phyloP scores from a whole-genome alignment of 805 yeast species.

The Wickerhamiella parazyma region DNA sequence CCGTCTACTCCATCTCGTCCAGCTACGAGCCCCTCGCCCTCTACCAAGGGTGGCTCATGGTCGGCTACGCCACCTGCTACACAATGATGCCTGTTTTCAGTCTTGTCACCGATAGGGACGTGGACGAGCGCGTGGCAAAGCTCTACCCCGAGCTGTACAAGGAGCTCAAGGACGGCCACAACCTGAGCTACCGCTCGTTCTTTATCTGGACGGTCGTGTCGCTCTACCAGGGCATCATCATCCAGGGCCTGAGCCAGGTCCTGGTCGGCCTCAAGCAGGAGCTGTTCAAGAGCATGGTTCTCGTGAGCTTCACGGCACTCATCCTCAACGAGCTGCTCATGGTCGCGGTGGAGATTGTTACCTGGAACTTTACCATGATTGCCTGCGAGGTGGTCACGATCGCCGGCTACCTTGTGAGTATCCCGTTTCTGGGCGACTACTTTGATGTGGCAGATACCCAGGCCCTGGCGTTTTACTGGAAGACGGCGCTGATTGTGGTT shows the following conservation, averaged over 20 bases:
- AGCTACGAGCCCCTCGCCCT: slow-evolving; percentile 86
- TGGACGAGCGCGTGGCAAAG: slow-evolving; percentile 74
- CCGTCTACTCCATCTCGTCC: slow-evolving; percentile 77
- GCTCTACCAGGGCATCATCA: slow-evolving; percentile 76
- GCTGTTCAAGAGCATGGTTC: slow-evolving; percentile 63
- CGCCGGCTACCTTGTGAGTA: slow-evolving; percentile 49
- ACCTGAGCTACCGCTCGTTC: slow-evolving; percentile 75
- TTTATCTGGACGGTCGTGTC: slow-evolving; percentile 85
- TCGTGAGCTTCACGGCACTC: slow-evolving; percentile 67
- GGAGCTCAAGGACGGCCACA: slow-evolving; percentile 77
- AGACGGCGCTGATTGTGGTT: slow-evolving; percentile 45
- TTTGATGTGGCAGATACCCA: slow-evolving; percentile 56
- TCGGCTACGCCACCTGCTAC: slow-evolving; percentile 92
- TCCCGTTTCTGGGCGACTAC: slow-evolving; percentile 82
- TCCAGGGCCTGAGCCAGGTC: slow-evolving; percentile 69
- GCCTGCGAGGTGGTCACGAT: slow-evolving; percentile 59
- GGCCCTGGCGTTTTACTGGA: slow-evolving; percentile 54
- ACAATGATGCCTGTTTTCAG: slow-evolving; percentile 98
- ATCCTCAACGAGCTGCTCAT: slow-evolving; percentile 76
- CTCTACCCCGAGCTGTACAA: slow-evolving; percentile 90
- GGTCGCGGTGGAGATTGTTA: slow-evolving; percentile 86
- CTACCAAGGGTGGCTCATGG: slow-evolving; percentile 95
- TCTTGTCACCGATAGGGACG: slow-evolving; percentile 79
- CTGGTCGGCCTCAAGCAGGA: slow-evolving; percentile 48
- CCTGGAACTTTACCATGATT: slow-evolving; percentile 78